Percentiles rank a stretch among this genome's conserved stretches.
phyloP scores from a whole-genome alignment of 1,284 basidiomycete species.

The Apiotrichum mycotoxinovorans region DNA sequence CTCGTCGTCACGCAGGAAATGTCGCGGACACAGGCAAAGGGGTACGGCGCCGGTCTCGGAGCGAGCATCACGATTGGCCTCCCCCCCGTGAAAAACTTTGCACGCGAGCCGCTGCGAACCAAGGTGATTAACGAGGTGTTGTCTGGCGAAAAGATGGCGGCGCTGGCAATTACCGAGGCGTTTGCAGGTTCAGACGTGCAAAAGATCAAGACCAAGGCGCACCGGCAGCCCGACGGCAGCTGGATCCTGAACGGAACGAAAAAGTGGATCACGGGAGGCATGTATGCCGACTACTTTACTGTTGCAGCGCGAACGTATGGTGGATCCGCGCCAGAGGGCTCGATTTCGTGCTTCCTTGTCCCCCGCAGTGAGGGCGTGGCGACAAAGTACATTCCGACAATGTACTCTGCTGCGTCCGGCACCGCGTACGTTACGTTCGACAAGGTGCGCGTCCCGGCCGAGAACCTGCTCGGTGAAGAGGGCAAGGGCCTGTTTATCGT shows the following conservation, averaged over 20 bases:
- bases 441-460: constrained; percentile 79
- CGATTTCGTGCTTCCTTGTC: constrained; percentile 79
- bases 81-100: constrained; percentile 61
- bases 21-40: constrained; percentile 70
- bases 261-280: constrained; percentile 88
- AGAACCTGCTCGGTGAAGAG: constrained; percentile 79
- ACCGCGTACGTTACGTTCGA: constrained; percentile 85
- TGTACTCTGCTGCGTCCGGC: constrained; percentile 71
- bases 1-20: constrained; percentile 87
- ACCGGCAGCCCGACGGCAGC: constrained; percentile 74
- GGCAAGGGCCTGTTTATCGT: constrained; percentile 78
- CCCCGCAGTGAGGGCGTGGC: constrained; percentile 72
- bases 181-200: constrained; percentile 89
- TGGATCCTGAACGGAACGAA: constrained; percentile 82
- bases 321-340: constrained; percentile 57
- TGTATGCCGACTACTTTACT: constrained; percentile 50
- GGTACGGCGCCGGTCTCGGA: constrained; percentile 72
- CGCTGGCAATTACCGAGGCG: constrained; percentile 83
- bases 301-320: constrained; percentile 30
- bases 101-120: constrained; percentile 55
- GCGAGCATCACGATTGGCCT: constrained; percentile 69
- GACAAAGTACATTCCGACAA: constrained; percentile 80
- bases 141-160: constrained; percentile 62
- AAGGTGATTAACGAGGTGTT: constrained; percentile 77
- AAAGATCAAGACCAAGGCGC: constrained; percentile 75